Evolutionary conservation across 306 rosid genomes (phyloP), one percentile per base, ranked within the genome.

Genomic region (Cucumis sativus): DNA sequence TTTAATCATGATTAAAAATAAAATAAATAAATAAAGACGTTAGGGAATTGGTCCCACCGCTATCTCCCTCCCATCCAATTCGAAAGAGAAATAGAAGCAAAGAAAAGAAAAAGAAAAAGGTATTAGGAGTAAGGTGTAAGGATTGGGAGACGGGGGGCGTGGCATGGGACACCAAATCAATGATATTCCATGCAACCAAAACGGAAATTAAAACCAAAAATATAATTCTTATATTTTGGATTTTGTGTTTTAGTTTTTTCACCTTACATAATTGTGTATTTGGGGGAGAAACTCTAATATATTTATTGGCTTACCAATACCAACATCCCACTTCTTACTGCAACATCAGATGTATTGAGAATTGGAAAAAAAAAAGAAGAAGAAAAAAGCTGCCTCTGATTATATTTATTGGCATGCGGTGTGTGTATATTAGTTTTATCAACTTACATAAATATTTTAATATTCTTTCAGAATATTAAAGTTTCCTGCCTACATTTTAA

Each of bases 131-230:
- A 64, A 65, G 49, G 72, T 4, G 21, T n/a, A 39, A n/a, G 49
- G 67, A 9, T 21, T 35, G 18, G 51, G 74, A 11, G 55, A 16
- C 0, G 57, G n/a, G 20, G 56, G 56, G 7, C 16, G 47, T 17
- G 16, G 39, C 37, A 20, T 43, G 75, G 57, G 41, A 25, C 76
- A 49, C 8, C 41, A 23, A 70, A 70, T 45, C 58, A 45, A 52
- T 45, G 57, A 21, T 21, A 45, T 45, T 45, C 58, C 75, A 71
- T 71, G 41, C 58, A 71, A 70, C 59, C 76, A 70, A 70, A 70
- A 68, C 6, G 58, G 59, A 49, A 70, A 70, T 70, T 70, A 70
- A 70, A 21, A 23, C 33, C 33, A 21, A 1, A 47, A 47, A 70
- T 21, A 45, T 20, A 41, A 47, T 47, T 70, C 76, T 70, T 3